A percentile compares a stretch with the other conserved stretches of the same genome.
Evolutionary conservation across 192 early-diverging fungal species (phyloP).

Genomic region (Backusella westeae): DNA sequence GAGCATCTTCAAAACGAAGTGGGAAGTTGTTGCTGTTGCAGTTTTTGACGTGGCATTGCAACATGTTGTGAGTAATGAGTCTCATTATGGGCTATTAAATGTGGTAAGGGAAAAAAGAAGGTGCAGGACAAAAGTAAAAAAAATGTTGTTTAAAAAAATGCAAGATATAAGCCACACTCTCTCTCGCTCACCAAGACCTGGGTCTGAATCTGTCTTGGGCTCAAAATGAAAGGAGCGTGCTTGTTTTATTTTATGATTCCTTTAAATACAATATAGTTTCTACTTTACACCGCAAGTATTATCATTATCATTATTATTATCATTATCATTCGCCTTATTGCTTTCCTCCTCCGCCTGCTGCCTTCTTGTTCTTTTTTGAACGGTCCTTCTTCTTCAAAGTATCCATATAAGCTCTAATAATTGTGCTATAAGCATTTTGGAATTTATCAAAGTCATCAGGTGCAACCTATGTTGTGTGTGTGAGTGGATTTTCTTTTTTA

Average conservation of each 20-base stretch:
- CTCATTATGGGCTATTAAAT: constrained; percentile 51
- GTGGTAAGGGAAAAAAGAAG: neutral
- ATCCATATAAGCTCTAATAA: constrained; percentile 40
- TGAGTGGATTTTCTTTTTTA: neutral
- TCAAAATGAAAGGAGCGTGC: neutral
- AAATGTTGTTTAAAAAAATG: neutral
- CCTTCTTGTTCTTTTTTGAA: constrained; percentile 28
- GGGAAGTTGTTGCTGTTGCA: constrained; percentile 93
- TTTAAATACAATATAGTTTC: too few species aligned
- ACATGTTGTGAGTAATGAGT: constrained; percentile 98
- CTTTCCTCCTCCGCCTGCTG: neutral
- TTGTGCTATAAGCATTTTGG: constrained; percentile 30
- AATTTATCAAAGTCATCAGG: constrained; percentile 30
- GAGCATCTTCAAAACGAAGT: constrained; percentile 78
- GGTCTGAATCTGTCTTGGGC: neutral
- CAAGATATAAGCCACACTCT: neutral
- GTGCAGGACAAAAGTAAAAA: neutral
- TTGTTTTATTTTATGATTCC: too few species aligned
- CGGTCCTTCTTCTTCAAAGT: constrained; percentile 37
- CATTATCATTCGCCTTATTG: neutral
- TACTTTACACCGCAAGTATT: neutral
- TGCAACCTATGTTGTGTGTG: constrained; percentile 16
- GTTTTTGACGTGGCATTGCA: constrained; percentile 96
- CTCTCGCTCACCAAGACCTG: neutral
- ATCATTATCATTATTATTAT: neutral